phyloP scores from a whole-genome alignment of 2,329 filamentous ascomycete genomes.

The Cercospora beticola region DNA sequence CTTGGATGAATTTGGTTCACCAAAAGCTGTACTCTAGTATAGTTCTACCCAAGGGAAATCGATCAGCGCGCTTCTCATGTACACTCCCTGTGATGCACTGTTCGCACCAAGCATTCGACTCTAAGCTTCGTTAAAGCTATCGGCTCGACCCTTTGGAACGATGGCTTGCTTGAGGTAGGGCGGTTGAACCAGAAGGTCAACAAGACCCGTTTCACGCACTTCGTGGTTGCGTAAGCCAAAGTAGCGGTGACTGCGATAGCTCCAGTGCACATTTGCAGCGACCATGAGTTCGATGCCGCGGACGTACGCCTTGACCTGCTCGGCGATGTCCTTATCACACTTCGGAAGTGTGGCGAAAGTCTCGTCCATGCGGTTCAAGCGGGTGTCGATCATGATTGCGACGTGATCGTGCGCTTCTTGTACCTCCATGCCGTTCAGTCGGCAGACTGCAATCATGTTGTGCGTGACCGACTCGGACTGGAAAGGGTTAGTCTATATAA shows the following conservation, averaged over 20 bases:
- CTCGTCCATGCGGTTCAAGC: background rate
- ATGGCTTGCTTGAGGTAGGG: background rate
- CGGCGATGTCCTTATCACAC: background rate
- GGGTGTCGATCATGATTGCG: background rate
- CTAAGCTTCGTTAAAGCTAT: background rate
- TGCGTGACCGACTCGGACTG: background rate
- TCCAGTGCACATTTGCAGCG: slow-evolving; percentile 10
- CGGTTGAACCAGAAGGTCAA: background rate
- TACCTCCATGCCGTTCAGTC: slow-evolving; percentile 9
- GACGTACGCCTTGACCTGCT: slow-evolving; percentile 4
- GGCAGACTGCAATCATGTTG: slow-evolving; percentile 12
- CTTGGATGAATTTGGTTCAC: slow-evolving; percentile 7
- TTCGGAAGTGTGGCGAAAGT: background rate
- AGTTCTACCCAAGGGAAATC: background rate
- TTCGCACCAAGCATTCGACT: background rate
- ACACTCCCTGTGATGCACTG: background rate
- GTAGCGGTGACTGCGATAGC: slow-evolving; percentile 10
- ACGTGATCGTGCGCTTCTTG: slow-evolving; percentile 8
- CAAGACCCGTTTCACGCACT: background rate
- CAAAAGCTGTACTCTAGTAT: slow-evolving; percentile 3
- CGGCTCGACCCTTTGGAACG: background rate
- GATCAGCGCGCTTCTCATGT: background rate
- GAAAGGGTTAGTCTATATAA: background rate
- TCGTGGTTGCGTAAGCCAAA: slow-evolving; percentile 7
- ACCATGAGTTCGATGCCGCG: slow-evolving; percentile 10